phyloP scores from a whole-genome alignment of 1,284 basidiomycete genomes.

The Apiotrichum domesticum region DNA sequence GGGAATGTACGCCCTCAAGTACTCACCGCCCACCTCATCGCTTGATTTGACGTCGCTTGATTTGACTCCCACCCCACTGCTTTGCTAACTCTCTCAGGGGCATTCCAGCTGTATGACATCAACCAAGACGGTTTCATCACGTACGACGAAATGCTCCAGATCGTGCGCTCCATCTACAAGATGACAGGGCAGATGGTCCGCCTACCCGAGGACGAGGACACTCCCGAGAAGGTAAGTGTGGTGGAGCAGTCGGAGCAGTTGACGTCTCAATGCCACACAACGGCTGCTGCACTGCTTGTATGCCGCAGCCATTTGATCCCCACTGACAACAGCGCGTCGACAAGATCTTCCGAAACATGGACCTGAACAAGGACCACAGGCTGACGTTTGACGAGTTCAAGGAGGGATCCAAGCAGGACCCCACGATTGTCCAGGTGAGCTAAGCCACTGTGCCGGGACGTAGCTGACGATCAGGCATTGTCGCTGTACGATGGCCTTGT shows the following conservation, averaged over 20 bases:
- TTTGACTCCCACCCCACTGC: too few relatives aligned
- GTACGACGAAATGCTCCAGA: constrained; percentile 97
- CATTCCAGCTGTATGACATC: constrained; percentile 99
- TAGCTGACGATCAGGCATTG: constrained; percentile 33
- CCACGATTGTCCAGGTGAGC: constrained; percentile 83
- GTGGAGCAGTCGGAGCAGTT: too few relatives aligned
- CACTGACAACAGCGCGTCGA: constrained; percentile 68
- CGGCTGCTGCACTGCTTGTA: too few relatives aligned
- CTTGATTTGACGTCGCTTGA: too few relatives aligned
- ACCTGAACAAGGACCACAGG: constrained; percentile 79
- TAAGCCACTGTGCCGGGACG: neutral
- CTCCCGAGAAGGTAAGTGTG: constrained; percentile 81
- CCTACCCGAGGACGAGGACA: constrained; percentile 94
- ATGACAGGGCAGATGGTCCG: constrained; percentile 99
- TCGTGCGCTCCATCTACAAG: constrained; percentile 94
- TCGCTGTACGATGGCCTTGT: constrained; percentile 54
- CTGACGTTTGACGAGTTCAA: constrained; percentile 93
- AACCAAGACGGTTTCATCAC: constrained; percentile 95
- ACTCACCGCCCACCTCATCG: too few relatives aligned
- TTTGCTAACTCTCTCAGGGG: constrained; percentile 59
- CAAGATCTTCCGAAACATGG: constrained; percentile 94
- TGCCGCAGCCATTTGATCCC: neutral
- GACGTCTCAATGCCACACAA: too few relatives aligned
- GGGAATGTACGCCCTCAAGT: too few relatives aligned
- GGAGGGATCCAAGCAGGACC: constrained; percentile 94